Conservation (phyloP, 768 basidiomycete species). For the Tylopilus sp. region DNA sequence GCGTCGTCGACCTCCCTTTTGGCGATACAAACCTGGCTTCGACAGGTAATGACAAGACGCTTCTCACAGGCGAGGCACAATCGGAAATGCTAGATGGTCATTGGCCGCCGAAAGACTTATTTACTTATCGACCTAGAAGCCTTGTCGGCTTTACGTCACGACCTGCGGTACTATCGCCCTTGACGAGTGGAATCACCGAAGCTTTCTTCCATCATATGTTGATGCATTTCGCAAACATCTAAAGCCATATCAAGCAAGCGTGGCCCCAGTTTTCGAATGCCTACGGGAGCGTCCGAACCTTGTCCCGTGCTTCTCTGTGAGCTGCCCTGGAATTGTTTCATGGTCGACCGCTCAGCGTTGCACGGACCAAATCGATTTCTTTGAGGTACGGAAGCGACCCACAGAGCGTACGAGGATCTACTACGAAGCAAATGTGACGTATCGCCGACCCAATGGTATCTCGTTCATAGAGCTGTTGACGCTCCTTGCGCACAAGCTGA, state of each 20-base stretch:
- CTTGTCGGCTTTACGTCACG: too few relatives aligned
- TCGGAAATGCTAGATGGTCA: too few relatives aligned
- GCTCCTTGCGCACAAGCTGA: slow-evolving; percentile 85
- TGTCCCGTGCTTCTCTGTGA: slow-evolving; percentile 77
- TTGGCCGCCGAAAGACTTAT: too few relatives aligned
- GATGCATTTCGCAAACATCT: too few relatives aligned
- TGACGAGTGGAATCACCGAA: too few relatives aligned
- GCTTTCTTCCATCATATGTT: too few relatives aligned
- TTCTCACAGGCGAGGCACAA: too few relatives aligned
- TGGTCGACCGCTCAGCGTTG: slow-evolving; percentile 1
- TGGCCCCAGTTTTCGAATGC: slow-evolving; percentile 86
- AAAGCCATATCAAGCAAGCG: slow-evolving; percentile 92
- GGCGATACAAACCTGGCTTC: too few relatives aligned
- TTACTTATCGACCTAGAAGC: too few relatives aligned
- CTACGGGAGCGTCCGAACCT: slow-evolving; percentile 69
- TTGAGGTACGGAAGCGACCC: slow-evolving; percentile 60
- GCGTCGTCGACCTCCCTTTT: too few relatives aligned
- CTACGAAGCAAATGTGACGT: slow-evolving; percentile 79
- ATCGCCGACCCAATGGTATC: slow-evolving; percentile 73
- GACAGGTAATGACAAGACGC: too few relatives aligned
- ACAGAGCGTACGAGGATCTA: slow-evolving; percentile 72
- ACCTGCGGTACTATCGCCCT: too few relatives aligned
- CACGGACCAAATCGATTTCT: slow-evolving; percentile 56
- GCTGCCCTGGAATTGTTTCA: slow-evolving; percentile 25
- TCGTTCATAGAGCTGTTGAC: slow-evolving; percentile 89